A percentile compares a stretch with the other conserved stretches of the same genome.
phyloP scores from a whole-genome alignment of 2,329 filamentous ascomycete genomes.

The Aaosphaeria pasadenensis region DNA sequence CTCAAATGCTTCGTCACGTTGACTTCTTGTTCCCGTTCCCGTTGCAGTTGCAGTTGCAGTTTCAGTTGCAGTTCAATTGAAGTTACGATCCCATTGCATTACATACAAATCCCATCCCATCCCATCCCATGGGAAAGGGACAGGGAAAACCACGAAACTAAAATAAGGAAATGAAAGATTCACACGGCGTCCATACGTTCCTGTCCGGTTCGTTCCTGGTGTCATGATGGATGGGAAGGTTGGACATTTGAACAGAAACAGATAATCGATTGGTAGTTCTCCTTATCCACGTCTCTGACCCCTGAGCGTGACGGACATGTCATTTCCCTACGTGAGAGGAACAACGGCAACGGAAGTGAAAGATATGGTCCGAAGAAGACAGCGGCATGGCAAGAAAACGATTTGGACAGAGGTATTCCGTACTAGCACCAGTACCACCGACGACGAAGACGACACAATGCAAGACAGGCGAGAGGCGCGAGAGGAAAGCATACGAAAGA shows the following conservation, averaged over 20 bases:
- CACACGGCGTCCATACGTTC: neutral
- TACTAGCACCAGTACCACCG: neutral
- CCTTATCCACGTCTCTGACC: neutral
- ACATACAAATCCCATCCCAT: neutral
- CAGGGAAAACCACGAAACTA: neutral
- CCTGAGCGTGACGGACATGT: neutral
- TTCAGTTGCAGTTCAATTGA: no score
- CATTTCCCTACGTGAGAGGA: neutral
- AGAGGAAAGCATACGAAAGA: no score
- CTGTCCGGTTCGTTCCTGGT: neutral
- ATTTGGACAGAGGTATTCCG: neutral
- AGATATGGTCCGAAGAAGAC: no score
- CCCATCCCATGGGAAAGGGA: neutral
- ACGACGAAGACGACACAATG: no score
- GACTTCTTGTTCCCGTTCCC: neutral
- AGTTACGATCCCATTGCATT: no score
- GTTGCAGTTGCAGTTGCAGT: no score
- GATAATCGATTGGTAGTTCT: neutral
- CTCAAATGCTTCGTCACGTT: neutral
- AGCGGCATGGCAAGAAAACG: neutral
- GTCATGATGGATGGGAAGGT: neutral
- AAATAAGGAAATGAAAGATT: neutral
- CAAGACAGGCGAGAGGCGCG: no score
- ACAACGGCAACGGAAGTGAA: neutral
- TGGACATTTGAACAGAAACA: neutral